Evolutionary conservation across 306 rosid genomes (phyloP), one percentile per base, ranked within the genome.

Genomic region (Fagus crenata): DNA sequence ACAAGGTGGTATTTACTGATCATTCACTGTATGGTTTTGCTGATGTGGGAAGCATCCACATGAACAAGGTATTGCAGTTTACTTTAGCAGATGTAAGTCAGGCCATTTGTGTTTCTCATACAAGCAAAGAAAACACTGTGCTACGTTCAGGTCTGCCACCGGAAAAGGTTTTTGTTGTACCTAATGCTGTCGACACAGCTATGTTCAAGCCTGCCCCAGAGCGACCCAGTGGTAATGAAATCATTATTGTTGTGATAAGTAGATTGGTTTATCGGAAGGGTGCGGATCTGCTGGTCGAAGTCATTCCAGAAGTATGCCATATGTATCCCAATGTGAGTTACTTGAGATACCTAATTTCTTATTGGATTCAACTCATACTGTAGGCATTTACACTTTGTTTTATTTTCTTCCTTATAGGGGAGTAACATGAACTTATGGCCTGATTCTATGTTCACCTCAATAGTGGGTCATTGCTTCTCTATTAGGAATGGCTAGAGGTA

Each of bases 51-150:
- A 94, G 98, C 84, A 94, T 94, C 81, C 98, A 94, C 80, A 94
- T 94, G 98, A 94, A 94, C 88, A 94, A 94, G 89, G 95, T 94
- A 5, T 82, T 94, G 87, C 98, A 90, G 85, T 94, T 94, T 78
- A 92, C 96, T 75, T 78, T 94, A 75, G 97, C 98, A 40, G 92
- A 94, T 85, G 93, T 94, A 56, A 94, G 85, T 83, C 96, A 89
- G 86, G 96, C 96, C 73, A 94, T 94, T 74, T 94, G 98, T 83
- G 97, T 94, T 79, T 94, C 97, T 63, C 98, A 94, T 84, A 90
- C 95, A 60, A 94, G 97, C 93, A 92, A 90, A 89, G 96, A 94
- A 81, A 94, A 94, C 90, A 94, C 96, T 0, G 98, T 90, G 63
- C 80, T 90, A 76, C 86, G 96, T 61, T 90, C 97, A 72, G 97